Conservation (phyloP, 2,329 filamentous ascomycete genomes). For the Verticillium isaacii region DNA sequence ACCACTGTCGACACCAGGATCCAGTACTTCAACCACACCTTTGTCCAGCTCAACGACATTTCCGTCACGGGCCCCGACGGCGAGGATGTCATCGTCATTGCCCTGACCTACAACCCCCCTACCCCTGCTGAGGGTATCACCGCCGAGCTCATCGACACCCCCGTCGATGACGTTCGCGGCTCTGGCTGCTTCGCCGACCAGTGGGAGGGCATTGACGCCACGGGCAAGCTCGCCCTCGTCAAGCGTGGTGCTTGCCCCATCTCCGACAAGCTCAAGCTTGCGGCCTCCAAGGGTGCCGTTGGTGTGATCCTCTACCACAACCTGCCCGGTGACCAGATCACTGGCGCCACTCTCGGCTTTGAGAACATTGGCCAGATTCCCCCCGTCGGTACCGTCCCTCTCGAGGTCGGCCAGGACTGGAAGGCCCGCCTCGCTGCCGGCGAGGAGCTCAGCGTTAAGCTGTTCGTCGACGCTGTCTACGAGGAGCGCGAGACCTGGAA, state of each 20-base stretch:
- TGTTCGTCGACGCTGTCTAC: constrained; percentile 30
- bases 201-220: constrained; percentile 38
- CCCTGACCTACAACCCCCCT: constrained; percentile 40
- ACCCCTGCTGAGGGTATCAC: constrained; percentile 35
- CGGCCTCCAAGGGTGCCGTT: constrained; percentile 34
- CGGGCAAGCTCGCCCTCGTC: constrained; percentile 38
- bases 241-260: constrained; percentile 39
- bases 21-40: constrained; percentile 42
- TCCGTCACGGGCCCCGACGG: constrained; percentile 39
- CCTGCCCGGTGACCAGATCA: constrained; percentile 34
- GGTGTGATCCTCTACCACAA: constrained; percentile 60
- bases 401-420: constrained; percentile 31
- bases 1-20: constrained; percentile 37
- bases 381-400: constrained; percentile 29
- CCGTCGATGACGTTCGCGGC: constrained; percentile 30
- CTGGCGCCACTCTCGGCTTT: constrained; percentile 48
- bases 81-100: constrained; percentile 35
- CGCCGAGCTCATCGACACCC: constrained; percentile 29
- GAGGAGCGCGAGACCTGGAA: constrained; percentile 34
- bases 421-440: constrained; percentile 23
- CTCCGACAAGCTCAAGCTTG: constrained; percentile 37
- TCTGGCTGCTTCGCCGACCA: constrained; percentile 37
- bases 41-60: constrained; percentile 36
- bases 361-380: constrained; percentile 28
- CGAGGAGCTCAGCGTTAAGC: constrained; percentile 26